Evolutionary conservation across 2,329 filamentous ascomycete genomes (phyloP).

Genomic region (Colletotrichum sp.): DNA sequence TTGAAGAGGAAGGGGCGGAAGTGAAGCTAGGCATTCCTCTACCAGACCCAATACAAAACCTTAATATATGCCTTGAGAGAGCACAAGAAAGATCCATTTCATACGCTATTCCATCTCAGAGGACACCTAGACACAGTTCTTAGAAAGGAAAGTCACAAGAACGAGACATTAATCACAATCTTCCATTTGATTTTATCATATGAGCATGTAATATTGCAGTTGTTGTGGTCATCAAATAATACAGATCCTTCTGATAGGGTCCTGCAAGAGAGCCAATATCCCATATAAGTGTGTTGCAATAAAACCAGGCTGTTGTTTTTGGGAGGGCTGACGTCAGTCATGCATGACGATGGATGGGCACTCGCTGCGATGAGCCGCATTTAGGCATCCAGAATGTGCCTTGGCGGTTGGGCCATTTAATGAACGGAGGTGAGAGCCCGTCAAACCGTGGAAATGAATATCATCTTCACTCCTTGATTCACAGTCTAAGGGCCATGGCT

Average conservation of each 20-base stretch:
- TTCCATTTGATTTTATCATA: background rate
- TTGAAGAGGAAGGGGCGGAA: background rate
- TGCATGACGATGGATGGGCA: background rate
- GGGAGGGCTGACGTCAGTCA: background rate
- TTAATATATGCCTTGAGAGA: background rate
- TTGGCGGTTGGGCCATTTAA: background rate
- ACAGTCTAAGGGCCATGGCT: background rate
- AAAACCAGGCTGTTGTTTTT: background rate
- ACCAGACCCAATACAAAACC: background rate
- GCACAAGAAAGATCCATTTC: background rate
- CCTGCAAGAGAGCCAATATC: background rate
- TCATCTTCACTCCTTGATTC: background rate
- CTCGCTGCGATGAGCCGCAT: background rate
- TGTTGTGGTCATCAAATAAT: background rate
- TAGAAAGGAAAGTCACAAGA: background rate
- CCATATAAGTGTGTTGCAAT: background rate
- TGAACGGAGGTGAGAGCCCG: background rate
- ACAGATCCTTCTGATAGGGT: background rate
- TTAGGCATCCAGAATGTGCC: background rate
- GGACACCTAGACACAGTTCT: background rate
- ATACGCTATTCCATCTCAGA: background rate
- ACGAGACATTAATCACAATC: background rate
- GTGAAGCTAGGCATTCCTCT: background rate
- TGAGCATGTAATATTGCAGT: background rate
- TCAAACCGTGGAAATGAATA: background rate